Percentiles rank a stretch among this genome's conserved stretches.
Evolutionary conservation across 2,329 filamentous ascomycete genomes (phyloP).

Genomic region (Dactylellina sp.): DNA sequence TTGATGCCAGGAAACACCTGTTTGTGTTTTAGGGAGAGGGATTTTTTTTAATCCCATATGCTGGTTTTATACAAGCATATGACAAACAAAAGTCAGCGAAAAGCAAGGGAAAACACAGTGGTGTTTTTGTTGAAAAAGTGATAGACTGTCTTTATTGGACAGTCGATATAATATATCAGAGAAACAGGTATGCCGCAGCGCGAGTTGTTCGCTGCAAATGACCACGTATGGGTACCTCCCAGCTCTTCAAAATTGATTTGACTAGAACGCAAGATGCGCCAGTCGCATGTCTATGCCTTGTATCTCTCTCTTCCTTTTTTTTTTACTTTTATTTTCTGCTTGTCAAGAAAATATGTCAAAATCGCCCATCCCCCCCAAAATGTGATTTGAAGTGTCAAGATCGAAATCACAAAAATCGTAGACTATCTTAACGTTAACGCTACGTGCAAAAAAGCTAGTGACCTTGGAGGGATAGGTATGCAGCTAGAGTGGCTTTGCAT

Average conservation of each 20-base stretch:
- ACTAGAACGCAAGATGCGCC: too few species aligned
- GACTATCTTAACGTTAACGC: too few species aligned
- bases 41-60: neutral
- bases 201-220: slow-evolving; percentile 29
- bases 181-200: slow-evolving; percentile 14
- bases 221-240: neutral
- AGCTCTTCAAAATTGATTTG: neutral
- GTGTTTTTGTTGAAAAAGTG: slow-evolving; percentile 4
- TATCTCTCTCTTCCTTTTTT: too few species aligned
- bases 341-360: slow-evolving; percentile 9
- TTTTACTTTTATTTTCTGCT: neutral
- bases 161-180: slow-evolving; percentile 5
- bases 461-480: slow-evolving; percentile 12
- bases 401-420: slow-evolving; percentile 19
- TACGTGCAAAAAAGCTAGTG: too few species aligned
- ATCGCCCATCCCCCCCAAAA: too few species aligned
- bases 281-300: too few species aligned
- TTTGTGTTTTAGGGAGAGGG: too few species aligned
- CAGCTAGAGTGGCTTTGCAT: slow-evolving; percentile 48
- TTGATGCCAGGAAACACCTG: neutral
- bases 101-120: neutral
- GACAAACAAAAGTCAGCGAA: neutral
- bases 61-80: slow-evolving; percentile 1
- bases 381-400: slow-evolving; percentile 28
- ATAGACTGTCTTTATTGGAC: slow-evolving; percentile 36